Evolutionary conservation across 495 filamentous ascomycete species (phyloP), one percentile per base, ranked within the genome.

Genomic region (Neurospora terricola): DNA sequence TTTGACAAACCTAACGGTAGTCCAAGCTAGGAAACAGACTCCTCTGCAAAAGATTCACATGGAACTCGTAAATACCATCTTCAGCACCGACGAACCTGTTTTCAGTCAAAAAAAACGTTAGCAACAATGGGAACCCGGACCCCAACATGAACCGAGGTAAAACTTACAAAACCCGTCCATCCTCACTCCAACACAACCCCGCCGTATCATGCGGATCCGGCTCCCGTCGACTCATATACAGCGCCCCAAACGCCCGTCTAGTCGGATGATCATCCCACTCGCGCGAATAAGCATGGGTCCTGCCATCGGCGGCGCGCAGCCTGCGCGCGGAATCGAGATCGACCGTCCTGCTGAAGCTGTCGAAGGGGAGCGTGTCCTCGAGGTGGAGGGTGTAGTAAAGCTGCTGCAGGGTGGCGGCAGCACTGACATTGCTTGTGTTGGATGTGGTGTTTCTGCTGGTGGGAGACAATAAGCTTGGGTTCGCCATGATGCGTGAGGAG

Each of bases 1-100:
- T 54, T 1, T 23, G 16, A 43, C 8, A 54, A 7, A 59, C 21
- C 48, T 75, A 93, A 71, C 90, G 84, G 73, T 87, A 85, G 30
- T 82, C 82, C 48, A 91, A 82, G 39, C 85, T 85, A 36, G 91
- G 91, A 76, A 89, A 91, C 6, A 87, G 84, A 80, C 88, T 91
- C 72, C 91, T 86, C 69, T 88, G 86, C n/a, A 85, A 78, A 27
- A 89, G 77, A 77, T 94, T 91, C 72, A 94, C 83, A 30, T 86
- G 85, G 74, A 89, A 92, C 80, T 94, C 90, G 73, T 92, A 90
- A 21, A 94, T 91, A 23, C 92, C 92, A 69, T 91, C 86, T 71
- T 92, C 85, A 4, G 91, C 91, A n/a, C 87, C 92, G 76, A 92
- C 85, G 75, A 90, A 93, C 73, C 92, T 77, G 23, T 93, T 72